Percentiles rank a stretch among this genome's conserved stretches.
These are phyloP conservation scores for Lichtheimia ramosa DNA, from an alignment of 371 early-diverging fungal genomes.

Conservation along the genomic window DNA sequence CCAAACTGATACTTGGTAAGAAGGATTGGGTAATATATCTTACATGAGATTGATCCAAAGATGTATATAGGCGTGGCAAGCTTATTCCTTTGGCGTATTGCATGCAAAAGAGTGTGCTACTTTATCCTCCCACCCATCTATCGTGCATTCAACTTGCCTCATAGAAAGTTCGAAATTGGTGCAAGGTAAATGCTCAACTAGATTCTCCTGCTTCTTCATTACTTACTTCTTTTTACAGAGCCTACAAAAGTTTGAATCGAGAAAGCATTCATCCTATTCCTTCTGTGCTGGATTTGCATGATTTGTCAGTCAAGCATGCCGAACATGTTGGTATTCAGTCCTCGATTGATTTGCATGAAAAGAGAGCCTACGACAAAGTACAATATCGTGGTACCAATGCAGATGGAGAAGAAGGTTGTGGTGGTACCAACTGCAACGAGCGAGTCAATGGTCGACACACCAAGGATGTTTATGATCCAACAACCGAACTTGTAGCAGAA, in stretches of 20 bases:
- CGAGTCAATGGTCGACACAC: no score
- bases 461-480: constrained; percentile 26
- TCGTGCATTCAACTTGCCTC: constrained; percentile 60
- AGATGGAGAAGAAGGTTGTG: constrained; percentile 7
- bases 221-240: constrained; percentile 24
- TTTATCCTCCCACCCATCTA: constrained; percentile 62
- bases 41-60: not conserved
- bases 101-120: constrained; percentile 60
- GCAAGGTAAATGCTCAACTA: constrained; percentile 28
- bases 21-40: not conserved
- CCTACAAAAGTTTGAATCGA: constrained; percentile 56
- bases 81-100: constrained; percentile 66
- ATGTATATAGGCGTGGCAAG: constrained; percentile 47
- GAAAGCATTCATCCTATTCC: constrained; percentile 65
- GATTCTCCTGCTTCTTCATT: not conserved
- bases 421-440: no score
- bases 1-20: constrained; percentile 50
- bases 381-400: constrained; percentile 27
- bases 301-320: constrained; percentile 46
- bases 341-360: constrained; percentile 58
- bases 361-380: constrained; percentile 33
- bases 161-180: constrained; percentile 56
- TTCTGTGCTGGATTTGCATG: constrained; percentile 60
- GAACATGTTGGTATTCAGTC: constrained; percentile 59
- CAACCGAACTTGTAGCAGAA: constrained; percentile 42